Conservation (phyloP, 176 grass and related monocot genomes). For the barley (Hordeum vulgare) region MorexV3_pseudomolecules_assembly NC_058521.1:538068936-538069435, state of each 20-base stretch:
- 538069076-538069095: conserved; percentile 95
- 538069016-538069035: conserved; percentile 85
- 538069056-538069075: conserved; percentile 84
- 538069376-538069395: conserved; percentile 99
- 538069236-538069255: background rate
- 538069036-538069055: conserved; percentile 92
- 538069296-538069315: conserved; percentile 77
- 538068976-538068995: conserved; percentile 90
- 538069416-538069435: conserved; percentile 93
- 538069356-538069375: conserved; percentile 86
- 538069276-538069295: background rate
- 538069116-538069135: conserved; percentile 80
- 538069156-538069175: conserved; percentile 94
- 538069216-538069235: background rate
- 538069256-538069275: background rate
- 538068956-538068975: conserved; percentile 85
- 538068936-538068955: conserved; percentile 95
- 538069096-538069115: conserved; percentile 90
- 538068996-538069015: conserved; percentile 83
- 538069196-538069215: conserved; percentile 42
- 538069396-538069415: conserved; percentile 89
- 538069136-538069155: conserved; percentile 89
- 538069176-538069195: conserved; percentile 95
- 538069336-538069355: conserved; percentile 84
- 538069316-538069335: conserved; percentile 96